Evolutionary conservation across 2,329 filamentous ascomycete species (phyloP), one percentile per base, ranked within the genome.

Genomic region (Hypoxylon sp.): DNA sequence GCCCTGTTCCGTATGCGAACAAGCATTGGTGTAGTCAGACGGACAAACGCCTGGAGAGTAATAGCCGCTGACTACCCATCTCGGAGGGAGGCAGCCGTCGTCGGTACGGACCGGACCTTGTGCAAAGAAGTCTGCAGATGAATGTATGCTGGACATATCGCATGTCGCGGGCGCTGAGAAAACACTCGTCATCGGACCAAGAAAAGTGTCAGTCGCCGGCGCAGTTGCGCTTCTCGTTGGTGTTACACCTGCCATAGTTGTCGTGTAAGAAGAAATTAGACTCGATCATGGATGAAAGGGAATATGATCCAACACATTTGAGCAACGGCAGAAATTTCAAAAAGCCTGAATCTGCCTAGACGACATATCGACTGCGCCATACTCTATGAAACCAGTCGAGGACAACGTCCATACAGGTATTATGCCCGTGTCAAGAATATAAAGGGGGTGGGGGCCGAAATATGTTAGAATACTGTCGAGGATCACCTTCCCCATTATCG

Each of bases 141-240:
- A 4, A 27, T 17, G 43, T 18, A 31, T 29, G 27, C 4, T 45
- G 18, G 13, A 24, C 45, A 42, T 41, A 21, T 40, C 24, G 17
- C 56, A 60, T 9, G 41, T 47, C 24, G 29, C 21, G 15, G 56
- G 51, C 10, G 51, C 46, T 13, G 20, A 8, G 29, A 52, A 60
- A 13, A 38, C 38, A 13, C 51, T 60, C n/a, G 56, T 55, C n/a
- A 60, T n/a, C 3, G 51, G 47, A 17, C 56, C 56, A 18, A 60
- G 50, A 9, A 38, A 38, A 8, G 41, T 38, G 4, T 46, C 24
- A n/a, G 46, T 24, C 7, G 38, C 15, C 10, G 33, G 11, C 31
- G 37, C 33, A 21, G 29, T 17, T 27, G 5, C 8, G 10, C 26
- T 45, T 43, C 26, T 45, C 37, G 37, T 20, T 35, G 35, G 15